Evolutionary conservation across 2,329 filamentous ascomycete species (phyloP), one percentile per base, ranked within the genome.

Genomic region (Ceratocystis variospora): DNA sequence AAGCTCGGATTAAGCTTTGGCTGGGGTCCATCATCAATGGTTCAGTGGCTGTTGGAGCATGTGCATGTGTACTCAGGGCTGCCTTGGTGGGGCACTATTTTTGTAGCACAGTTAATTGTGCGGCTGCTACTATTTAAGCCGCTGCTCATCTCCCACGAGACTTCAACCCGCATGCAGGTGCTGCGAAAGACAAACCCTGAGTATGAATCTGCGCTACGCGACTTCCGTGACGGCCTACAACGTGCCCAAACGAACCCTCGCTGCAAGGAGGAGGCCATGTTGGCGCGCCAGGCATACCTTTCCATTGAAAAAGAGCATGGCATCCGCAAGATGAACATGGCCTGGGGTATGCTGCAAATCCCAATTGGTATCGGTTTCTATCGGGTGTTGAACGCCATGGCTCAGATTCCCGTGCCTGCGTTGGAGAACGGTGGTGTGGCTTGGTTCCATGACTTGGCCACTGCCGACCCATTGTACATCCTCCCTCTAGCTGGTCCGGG

Each of bases 1-100:
- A 81, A 84, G 5, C 79, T 97, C 10, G 94, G 94, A 2, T 78
- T 99, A 25, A 89, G 97, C 71, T 97, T 87, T 72, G 91, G 93
- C 73, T 92, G 79, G 78, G 93, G 93, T 17, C 84, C 89, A 4
- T 89, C 91, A 0, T 77, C 86, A 3, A 70, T 84, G 17, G 85
- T 94, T 75, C 81, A 96, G 76, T 92, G 82, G 80, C 25, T 83
- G 2, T 77, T 97, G 10, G 94, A 99, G 78, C 85, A 93, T 73
- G 73, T 95, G 50, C 90, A 99, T 76, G 79, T 96, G 68, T 87
- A 81, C 71, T 77, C 75, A 1, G 90, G 87, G 45, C 76, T 90
- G 66, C 89, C 90, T 12, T 97, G 94, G 94, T 91, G 89, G 80
- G 85, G 79, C 1, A 84, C 88, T 68, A 88, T 96, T 71, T 75